Conservation (phyloP, 108 stramenopile species). For the Nitzschia sp. region DNA sequence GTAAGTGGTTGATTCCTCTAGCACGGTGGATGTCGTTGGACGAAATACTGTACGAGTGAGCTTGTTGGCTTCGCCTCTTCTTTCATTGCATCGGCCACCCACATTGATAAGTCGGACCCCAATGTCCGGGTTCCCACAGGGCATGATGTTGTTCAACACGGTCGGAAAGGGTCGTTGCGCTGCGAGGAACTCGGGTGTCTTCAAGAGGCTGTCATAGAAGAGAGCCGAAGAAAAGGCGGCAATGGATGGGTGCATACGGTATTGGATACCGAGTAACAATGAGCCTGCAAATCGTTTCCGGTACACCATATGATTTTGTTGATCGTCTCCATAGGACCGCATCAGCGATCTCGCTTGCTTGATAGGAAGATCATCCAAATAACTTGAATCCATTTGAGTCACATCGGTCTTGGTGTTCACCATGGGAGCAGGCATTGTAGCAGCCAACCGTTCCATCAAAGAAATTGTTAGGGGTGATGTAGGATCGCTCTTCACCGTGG, state of each 20-base stretch:
- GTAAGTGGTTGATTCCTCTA: slow-evolving; percentile 52
- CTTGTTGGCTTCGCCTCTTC: slow-evolving; percentile 44
- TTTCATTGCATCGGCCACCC: slow-evolving; percentile 73
- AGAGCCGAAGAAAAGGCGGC: slow-evolving; percentile 90
- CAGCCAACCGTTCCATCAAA: slow-evolving; percentile 81
- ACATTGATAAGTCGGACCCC: slow-evolving; percentile 69
- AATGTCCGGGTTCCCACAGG: slow-evolving; percentile 29
- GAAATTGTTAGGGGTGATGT: slow-evolving; percentile 69
- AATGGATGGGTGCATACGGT: slow-evolving; percentile 97
- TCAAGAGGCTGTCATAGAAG: slow-evolving; percentile 81
- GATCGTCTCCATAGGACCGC: slow-evolving; percentile 4
- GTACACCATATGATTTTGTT: slow-evolving; percentile 46
- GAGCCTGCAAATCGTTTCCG: slow-evolving; percentile 82
- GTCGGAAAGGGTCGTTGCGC: slow-evolving; percentile 53
- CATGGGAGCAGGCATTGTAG: slow-evolving; percentile 64
- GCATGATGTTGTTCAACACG: slow-evolving; percentile 41
- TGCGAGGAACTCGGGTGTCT: slow-evolving; percentile 61
- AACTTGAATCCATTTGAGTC: slow-evolving; percentile 54
- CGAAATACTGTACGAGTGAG: slow-evolving; percentile 32
- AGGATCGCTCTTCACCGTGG: slow-evolving; percentile 70
- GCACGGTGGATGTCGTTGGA: slow-evolving; percentile 3
- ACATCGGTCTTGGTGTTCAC: slow-evolving; percentile 64
- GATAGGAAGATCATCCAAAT: slow-evolving; percentile 61
- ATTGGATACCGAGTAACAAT: slow-evolving; percentile 87
- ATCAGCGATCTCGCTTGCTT: slow-evolving; percentile 68